Evolutionary conservation across 805 yeast genomes (phyloP), one percentile per base, ranked within the genome.

Genomic region (Wickerhamomyces strasburgensis): DNA sequence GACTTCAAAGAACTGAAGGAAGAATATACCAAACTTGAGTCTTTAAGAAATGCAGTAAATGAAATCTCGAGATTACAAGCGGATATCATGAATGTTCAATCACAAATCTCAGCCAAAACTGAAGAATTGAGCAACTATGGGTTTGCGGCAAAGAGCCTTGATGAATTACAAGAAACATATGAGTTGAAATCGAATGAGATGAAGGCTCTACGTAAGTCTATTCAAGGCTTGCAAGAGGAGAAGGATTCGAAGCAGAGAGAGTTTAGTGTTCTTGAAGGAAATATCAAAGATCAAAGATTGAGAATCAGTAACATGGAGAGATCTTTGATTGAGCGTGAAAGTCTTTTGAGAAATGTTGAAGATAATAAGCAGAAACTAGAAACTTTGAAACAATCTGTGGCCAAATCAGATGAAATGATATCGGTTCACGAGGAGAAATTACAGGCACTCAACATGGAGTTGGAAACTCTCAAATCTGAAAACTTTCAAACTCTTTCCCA

Each of bases 241-340:
- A 70, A 70, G 44, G 82, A 76, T 34, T 38, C 50, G 5, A 54
- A 57, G 7, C 68, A 72, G 18, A 64, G 65, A 29, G 75, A 71
- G 26, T 38, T 72, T 15, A 61, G 64, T 6, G 57, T 64, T 11
- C 45, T 78, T 16, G 82, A 80, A 40, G 67, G 62, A 24, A 57
- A 58, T 25, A 57, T 78, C 11, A 76, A 77, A 40, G 84, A 79
- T 46, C 67, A 70, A 36, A 65, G 67, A 47, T 54, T 81, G 30
- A 48, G 52, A 3, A 70, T 84, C 18, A 73, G 75, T 45, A 67
- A 71, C 30, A 53, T 76, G 38, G 84, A 80, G 48, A 65, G 62
- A 32, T 59, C 75, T 5, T 59, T 75, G 21, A 53, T 67, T 31
- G 82, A 78, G 39, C 62, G 68, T 25, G 60, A 60, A 15, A 66